A percentile compares a stretch with the other conserved stretches of the same genome.
Conservation (phyloP, 2,329 filamentous ascomycete species). For the Phyllosticta citriasiana region DNA sequence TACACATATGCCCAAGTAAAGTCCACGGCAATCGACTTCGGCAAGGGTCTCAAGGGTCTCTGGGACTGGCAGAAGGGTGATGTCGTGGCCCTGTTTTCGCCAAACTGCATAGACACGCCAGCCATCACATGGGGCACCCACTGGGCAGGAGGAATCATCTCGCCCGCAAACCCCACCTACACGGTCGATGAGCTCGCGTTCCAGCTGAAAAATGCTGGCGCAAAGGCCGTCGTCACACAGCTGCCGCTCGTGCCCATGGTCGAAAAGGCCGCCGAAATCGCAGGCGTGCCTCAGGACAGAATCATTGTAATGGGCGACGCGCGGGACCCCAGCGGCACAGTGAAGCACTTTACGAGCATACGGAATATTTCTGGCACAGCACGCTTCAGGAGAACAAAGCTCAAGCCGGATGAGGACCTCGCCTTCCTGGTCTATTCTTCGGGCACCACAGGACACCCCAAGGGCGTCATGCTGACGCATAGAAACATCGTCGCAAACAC, state of each 20-base stretch:
- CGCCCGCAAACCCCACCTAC: slow-evolving; percentile 83
- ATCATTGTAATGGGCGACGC: slow-evolving; percentile 69
- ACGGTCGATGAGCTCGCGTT: slow-evolving; percentile 74
- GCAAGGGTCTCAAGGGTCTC: slow-evolving; percentile 61
- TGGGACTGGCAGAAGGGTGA: slow-evolving; percentile 78
- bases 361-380: slow-evolving; percentile 52
- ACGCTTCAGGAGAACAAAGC: slow-evolving; percentile 49
- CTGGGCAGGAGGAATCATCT: slow-evolving; percentile 74
- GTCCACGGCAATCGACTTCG: slow-evolving; percentile 61
- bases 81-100: slow-evolving; percentile 71
- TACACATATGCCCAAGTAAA: slow-evolving; percentile 65
- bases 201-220: slow-evolving; percentile 69
- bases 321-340: slow-evolving; percentile 45
- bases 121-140: slow-evolving; percentile 65
- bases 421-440: slow-evolving; percentile 82
- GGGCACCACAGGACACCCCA: slow-evolving; percentile 83
- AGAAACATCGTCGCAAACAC: slow-evolving; percentile 69
- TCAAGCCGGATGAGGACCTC: slow-evolving; percentile 61
- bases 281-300: slow-evolving; percentile 58
- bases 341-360: slow-evolving; percentile 65
- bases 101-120: slow-evolving; percentile 78
- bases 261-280: slow-evolving; percentile 56
- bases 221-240: slow-evolving; percentile 69
- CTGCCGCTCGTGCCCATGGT: slow-evolving; percentile 54
- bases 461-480: slow-evolving; percentile 83